A percentile compares a stretch with the other conserved stretches of the same genome.
phyloP scores from a whole-genome alignment of 192 early-diverging fungal species.

The Coemansia sp. region DNA sequence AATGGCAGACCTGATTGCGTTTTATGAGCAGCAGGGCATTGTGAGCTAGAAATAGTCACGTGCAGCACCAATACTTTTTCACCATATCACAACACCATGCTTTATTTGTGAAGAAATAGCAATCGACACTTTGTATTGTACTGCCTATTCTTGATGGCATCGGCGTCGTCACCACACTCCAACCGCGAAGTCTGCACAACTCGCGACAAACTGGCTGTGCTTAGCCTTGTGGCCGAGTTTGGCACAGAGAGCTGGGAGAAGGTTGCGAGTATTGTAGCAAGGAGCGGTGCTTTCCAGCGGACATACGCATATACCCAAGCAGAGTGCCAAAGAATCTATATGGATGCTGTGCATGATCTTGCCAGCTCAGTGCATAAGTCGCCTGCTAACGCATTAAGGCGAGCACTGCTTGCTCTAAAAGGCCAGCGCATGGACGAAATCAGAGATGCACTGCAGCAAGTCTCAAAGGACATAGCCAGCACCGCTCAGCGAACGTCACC shows the following conservation, averaged over 20 bases:
- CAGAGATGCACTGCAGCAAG: constrained; percentile 15
- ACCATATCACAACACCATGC: constrained; percentile 6
- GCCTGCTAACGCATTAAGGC: background rate
- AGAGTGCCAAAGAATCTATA: constrained; percentile 12
- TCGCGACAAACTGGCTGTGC: constrained; percentile 33
- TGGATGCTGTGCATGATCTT: constrained; percentile 4
- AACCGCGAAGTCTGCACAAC: constrained; percentile 16
- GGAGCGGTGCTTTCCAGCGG: background rate
- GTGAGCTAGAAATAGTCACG: background rate
- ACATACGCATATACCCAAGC: background rate
- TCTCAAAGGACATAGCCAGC: constrained; percentile 7
- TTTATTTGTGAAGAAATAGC: too few species aligned
- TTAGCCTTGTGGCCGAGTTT: constrained; percentile 24
- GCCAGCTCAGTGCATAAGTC: too few species aligned
- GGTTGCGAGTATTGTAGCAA: constrained; percentile 6
- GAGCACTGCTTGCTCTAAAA: constrained; percentile 21
- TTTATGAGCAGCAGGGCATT: constrained; percentile 47
- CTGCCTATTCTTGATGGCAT: background rate
- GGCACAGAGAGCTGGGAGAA: constrained; percentile 28
- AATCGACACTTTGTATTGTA: background rate
- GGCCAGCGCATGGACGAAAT: constrained; percentile 32
- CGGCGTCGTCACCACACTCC: background rate
- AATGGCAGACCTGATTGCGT: constrained; percentile 72
- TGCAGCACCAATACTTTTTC: background rate
- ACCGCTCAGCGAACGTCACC: background rate